These are phyloP conservation scores for Pythium dissotocum DNA, from an alignment of 352 stramenopile genomes.

Conservation along the genomic window DNA sequence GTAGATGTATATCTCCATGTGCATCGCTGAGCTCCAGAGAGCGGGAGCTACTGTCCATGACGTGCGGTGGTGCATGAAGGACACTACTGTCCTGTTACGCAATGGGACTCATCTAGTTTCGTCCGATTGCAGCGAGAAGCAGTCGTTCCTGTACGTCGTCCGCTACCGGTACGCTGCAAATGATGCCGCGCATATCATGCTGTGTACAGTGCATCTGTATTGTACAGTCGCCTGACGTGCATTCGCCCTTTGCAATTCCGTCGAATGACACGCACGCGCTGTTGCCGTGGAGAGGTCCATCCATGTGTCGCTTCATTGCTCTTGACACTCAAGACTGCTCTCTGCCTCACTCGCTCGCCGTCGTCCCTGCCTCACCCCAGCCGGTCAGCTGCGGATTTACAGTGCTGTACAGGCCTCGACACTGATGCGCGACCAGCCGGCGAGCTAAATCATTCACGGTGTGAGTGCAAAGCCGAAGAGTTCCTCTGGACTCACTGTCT, in stretches of 20 bases:
- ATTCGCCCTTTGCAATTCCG: background rate
- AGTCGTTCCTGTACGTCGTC: too few species aligned
- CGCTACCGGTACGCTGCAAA: too few species aligned
- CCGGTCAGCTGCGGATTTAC: background rate
- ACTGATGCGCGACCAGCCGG: slow-evolving; percentile 1
- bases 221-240: too few species aligned
- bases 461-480: background rate
- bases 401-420: background rate
- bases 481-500: background rate
- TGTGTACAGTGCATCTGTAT: too few species aligned
- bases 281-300: too few species aligned
- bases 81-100: too few species aligned
- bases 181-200: too few species aligned
- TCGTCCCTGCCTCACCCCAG: background rate
- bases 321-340: background rate
- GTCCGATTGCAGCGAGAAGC: background rate
- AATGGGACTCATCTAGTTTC: background rate
- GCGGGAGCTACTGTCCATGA: too few species aligned
- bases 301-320: background rate
- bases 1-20: too few species aligned
- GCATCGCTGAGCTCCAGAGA: too few species aligned
- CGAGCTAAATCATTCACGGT: background rate
- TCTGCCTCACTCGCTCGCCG: background rate
- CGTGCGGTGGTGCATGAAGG: too few species aligned
- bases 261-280: background rate